These are phyloP conservation scores for Alternaria hordeiaustralica DNA, from an alignment of 2,329 filamentous ascomycete species.

Conservation along the genomic window DNA sequence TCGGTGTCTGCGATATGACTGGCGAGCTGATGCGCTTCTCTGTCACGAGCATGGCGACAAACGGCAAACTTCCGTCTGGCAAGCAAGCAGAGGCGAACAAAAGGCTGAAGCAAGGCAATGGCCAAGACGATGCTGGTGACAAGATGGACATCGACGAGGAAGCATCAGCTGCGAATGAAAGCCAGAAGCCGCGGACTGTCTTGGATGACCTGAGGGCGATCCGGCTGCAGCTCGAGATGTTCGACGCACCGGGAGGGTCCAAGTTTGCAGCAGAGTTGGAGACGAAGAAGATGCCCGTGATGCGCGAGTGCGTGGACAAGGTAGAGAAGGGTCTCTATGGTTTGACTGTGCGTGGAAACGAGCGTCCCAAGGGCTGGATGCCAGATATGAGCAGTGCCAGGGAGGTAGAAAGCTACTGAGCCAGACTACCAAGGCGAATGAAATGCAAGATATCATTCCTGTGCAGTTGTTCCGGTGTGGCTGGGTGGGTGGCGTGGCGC, in stretches of 20 bases:
- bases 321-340: slow-evolving; percentile 92
- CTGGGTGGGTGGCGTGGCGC: slow-evolving; percentile 12
- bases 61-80: slow-evolving; percentile 59
- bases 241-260: slow-evolving; percentile 64
- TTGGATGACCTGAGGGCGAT: slow-evolving; percentile 82
- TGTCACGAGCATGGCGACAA: slow-evolving; percentile 83
- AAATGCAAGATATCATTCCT: neutral
- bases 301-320: slow-evolving; percentile 89
- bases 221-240: slow-evolving; percentile 75
- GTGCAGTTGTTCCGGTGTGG: slow-evolving; percentile 21
- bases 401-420: slow-evolving; percentile 51
- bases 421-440: neutral
- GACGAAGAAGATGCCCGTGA: slow-evolving; percentile 79
- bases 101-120: slow-evolving; percentile 21
- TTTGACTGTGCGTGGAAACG: slow-evolving; percentile 82
- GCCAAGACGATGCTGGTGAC: slow-evolving; percentile 28
- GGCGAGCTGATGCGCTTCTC: slow-evolving; percentile 98
- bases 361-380: slow-evolving; percentile 90
- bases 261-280: slow-evolving; percentile 68
- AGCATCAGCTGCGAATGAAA: slow-evolving; percentile 22
- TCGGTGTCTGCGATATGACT: slow-evolving; percentile 90
- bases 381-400: slow-evolving; percentile 69
- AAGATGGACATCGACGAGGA: slow-evolving; percentile 47
- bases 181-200: slow-evolving; percentile 63
- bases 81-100: slow-evolving; percentile 48